These are phyloP conservation scores for Pulveroboletus sp. DNA, from an alignment of 1,284 basidiomycete genomes.

Conservation along the genomic window DNA sequence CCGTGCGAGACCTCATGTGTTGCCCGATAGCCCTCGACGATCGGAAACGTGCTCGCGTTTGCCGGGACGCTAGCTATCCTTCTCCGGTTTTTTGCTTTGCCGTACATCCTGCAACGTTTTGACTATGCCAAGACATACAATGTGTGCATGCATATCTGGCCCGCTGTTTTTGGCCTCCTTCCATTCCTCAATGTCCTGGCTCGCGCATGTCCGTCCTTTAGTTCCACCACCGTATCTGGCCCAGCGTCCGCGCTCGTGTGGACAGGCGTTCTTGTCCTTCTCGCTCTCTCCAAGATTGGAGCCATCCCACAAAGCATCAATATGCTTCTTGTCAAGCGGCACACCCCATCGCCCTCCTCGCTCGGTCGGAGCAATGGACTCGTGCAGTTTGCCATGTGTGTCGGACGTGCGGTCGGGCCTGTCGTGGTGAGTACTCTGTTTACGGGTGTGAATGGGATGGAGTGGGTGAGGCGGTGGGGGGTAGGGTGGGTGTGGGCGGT, in stretches of 20 bases:
- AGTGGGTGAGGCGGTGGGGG: slow-evolving; percentile 16
- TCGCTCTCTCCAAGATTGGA: slow-evolving; percentile 24
- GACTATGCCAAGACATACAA: slow-evolving; percentile 24
- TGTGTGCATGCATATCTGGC: slow-evolving; percentile 26
- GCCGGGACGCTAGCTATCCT: slow-evolving; percentile 19
- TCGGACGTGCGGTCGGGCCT: slow-evolving; percentile 23
- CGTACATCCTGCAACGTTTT: slow-evolving; percentile 22
- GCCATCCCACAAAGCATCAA: slow-evolving; percentile 20
- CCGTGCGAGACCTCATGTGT: neutral
- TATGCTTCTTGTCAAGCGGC: slow-evolving; percentile 23
- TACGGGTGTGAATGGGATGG: slow-evolving; percentile 21
- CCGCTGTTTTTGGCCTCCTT: slow-evolving; percentile 14
- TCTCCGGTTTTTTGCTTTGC: slow-evolving; percentile 19
- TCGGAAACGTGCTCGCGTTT: slow-evolving; percentile 20
- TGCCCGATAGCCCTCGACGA: slow-evolving; percentile 17
- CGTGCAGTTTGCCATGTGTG: slow-evolving; percentile 27
- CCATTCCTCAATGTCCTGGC: slow-evolving; percentile 22
- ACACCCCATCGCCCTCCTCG: slow-evolving; percentile 19
- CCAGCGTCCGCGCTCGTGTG: slow-evolving; percentile 3
- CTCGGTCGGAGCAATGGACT: slow-evolving; percentile 25
- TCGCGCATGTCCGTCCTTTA: neutral
- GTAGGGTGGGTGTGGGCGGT: slow-evolving; percentile 23
- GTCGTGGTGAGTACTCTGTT: slow-evolving; percentile 24
- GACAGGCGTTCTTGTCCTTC: slow-evolving; percentile 18
- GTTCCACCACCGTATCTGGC: neutral